Percentiles rank a stretch among this genome's conserved stretches.
These are phyloP conservation scores for Ophiostoma novo-ulmi DNA, from an alignment of 2,329 filamentous ascomycete species.

Conservation along the genomic window DNA sequence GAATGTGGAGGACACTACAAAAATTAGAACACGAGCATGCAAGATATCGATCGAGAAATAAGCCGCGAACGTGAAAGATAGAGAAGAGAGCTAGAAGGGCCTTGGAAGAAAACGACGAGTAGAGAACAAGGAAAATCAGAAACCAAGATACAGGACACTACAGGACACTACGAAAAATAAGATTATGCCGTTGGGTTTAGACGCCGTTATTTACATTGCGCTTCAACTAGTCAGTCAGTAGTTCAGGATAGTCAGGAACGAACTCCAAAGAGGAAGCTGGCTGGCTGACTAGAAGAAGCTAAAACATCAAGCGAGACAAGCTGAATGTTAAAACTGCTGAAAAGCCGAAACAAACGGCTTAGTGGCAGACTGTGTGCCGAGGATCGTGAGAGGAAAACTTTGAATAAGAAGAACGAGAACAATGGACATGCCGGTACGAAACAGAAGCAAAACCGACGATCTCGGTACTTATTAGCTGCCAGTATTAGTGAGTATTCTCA, in stretches of 20 bases:
- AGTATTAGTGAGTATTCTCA: not conserved
- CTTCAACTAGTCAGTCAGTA: too few species aligned
- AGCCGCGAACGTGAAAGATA: not conserved
- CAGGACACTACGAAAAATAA: not conserved
- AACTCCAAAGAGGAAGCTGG: not conserved
- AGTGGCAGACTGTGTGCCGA: not conserved
- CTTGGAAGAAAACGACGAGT: not conserved
- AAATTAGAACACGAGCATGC: not conserved
- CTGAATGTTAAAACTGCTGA: not conserved
- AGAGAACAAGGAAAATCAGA: not conserved
- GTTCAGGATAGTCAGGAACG: not conserved
- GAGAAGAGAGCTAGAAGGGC: not conserved
- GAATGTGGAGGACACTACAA: not conserved
- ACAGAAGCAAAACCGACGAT: not conserved
- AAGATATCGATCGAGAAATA: not conserved
- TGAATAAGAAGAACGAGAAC: not conserved
- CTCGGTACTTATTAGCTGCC: not conserved
- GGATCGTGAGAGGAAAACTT: not conserved
- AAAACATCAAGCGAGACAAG: not conserved
- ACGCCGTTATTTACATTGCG: too few species aligned
- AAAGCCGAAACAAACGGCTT: slow-evolving; percentile 1
- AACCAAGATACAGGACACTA: not conserved
- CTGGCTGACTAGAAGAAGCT: not conserved
- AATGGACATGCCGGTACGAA: not conserved
- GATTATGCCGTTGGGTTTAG: not conserved